phyloP scores from a whole-genome alignment of 1,284 basidiomycete species.

The Lentinula novae-zelandiae region DNA sequence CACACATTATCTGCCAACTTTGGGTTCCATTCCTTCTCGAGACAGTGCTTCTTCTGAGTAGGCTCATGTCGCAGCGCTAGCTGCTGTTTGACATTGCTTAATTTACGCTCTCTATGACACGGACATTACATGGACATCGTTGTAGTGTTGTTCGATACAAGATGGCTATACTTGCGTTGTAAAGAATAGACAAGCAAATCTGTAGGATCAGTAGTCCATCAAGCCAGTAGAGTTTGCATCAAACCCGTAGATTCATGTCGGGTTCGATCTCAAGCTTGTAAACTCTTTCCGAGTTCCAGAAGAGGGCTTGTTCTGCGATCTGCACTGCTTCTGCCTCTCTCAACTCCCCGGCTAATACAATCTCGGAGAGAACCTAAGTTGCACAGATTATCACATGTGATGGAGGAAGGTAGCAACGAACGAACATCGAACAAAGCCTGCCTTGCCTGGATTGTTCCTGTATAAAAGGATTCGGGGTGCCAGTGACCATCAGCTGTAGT shows the following conservation, averaged over 20 bases:
- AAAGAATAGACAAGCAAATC: background rate
- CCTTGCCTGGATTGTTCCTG: slow-evolving; percentile 61
- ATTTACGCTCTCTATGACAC: background rate
- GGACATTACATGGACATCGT: background rate
- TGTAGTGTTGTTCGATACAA: background rate
- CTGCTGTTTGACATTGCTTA: background rate
- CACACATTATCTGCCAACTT: slow-evolving; percentile 7
- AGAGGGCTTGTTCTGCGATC: slow-evolving; percentile 50
- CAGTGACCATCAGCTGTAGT: slow-evolving; percentile 71
- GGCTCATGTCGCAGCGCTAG: background rate
- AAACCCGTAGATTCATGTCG: background rate
- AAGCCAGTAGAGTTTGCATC: background rate
- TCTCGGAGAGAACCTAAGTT: slow-evolving; percentile 46
- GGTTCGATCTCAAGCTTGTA: slow-evolving; percentile 49
- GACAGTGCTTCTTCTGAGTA: background rate
- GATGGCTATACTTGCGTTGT: background rate
- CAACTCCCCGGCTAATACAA: slow-evolving; percentile 41
- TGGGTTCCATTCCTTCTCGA: background rate
- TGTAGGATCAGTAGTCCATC: no score
- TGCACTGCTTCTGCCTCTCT: slow-evolving; percentile 43
- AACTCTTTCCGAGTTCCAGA: slow-evolving; percentile 54
- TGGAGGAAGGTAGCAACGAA: background rate
- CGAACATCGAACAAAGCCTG: slow-evolving; percentile 55
- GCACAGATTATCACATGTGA: background rate
- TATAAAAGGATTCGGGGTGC: slow-evolving; percentile 74